These are phyloP conservation scores for Trichophyton schoenleinii DNA, from an alignment of 2,329 filamentous ascomycete genomes.

Conservation along the genomic window DNA sequence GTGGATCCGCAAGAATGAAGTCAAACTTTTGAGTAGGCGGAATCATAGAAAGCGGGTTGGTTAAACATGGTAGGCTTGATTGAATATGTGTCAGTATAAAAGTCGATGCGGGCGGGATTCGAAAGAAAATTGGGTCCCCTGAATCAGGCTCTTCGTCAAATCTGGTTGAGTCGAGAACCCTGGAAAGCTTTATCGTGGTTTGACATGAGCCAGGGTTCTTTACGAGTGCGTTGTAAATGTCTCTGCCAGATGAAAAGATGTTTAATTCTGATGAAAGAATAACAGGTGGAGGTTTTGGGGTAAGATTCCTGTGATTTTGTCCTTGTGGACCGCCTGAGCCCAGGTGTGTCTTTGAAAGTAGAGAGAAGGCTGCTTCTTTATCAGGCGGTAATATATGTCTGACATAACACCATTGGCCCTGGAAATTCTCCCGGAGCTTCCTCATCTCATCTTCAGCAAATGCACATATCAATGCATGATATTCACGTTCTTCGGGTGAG, in stretches of 20 bases:
- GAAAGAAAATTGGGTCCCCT: neutral
- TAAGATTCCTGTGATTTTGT: too few species aligned
- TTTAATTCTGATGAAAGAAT: slow-evolving; percentile 25
- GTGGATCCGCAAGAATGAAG: slow-evolving; percentile 49
- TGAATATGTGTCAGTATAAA: slow-evolving; percentile 34
- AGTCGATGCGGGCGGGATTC: slow-evolving; percentile 37
- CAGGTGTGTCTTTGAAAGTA: neutral
- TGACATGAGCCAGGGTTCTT: slow-evolving; percentile 21
- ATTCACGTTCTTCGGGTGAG: slow-evolving; percentile 21
- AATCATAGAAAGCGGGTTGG: slow-evolving; percentile 19
- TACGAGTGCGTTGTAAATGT: slow-evolving; percentile 18
- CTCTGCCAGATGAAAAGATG: slow-evolving; percentile 17
- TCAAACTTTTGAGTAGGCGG: slow-evolving; percentile 36
- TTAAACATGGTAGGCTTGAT: neutral
- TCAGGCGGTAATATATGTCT: slow-evolving; percentile 8
- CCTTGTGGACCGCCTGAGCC: neutral
- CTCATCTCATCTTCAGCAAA: slow-evolving; percentile 30
- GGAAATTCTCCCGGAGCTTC: slow-evolving; percentile 19
- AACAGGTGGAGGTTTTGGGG: slow-evolving; percentile 16
- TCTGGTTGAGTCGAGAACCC: neutral
- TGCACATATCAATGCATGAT: slow-evolving; percentile 17
- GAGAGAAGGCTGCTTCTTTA: neutral
- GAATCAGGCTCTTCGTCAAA: neutral
- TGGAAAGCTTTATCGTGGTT: neutral
- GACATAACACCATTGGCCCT: slow-evolving; percentile 25